These are phyloP conservation scores for Globisporangium yorkense DNA, from an alignment of 352 stramenopile genomes.

Conservation along the genomic window DNA sequence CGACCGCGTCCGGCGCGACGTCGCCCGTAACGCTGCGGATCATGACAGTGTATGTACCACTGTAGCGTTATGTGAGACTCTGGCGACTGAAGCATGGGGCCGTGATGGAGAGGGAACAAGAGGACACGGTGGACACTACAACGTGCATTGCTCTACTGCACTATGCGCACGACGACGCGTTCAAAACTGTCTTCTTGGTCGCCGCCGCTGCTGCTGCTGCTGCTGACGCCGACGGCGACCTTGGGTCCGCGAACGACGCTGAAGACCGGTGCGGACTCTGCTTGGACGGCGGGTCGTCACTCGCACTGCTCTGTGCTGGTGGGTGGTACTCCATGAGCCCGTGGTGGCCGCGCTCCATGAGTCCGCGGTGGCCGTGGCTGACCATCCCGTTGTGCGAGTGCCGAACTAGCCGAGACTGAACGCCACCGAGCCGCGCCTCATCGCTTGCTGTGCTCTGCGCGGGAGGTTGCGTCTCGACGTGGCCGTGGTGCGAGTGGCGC, in stretches of 20 bases:
- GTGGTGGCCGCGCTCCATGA: slow-evolving; percentile 2
- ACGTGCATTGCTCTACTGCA: background rate
- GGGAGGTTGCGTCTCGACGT: slow-evolving; percentile 2
- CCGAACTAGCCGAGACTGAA: background rate
- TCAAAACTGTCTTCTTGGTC: slow-evolving; percentile 5
- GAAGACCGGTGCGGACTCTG: background rate
- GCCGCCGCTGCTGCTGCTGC: background rate
- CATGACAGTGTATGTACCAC: slow-evolving; percentile 13
- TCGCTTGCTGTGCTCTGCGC: background rate
- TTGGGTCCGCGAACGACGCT: slow-evolving; percentile 4
- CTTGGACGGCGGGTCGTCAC: background rate
- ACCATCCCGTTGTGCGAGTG: background rate
- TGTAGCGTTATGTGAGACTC: too few relatives aligned
- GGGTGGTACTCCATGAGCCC: slow-evolving; percentile 1
- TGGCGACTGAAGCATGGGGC: too few relatives aligned
- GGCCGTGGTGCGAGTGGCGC: slow-evolving; percentile 12
- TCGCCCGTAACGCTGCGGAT: slow-evolving; percentile 47
- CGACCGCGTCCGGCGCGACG: slow-evolving; percentile 32
- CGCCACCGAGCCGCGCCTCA: background rate
- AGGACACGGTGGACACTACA: background rate
- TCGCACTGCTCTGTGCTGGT: slow-evolving; percentile 1
- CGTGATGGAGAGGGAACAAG: too few relatives aligned
- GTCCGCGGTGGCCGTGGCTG: background rate
- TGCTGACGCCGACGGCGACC: background rate
- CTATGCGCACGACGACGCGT: slow-evolving; percentile 7